These are phyloP conservation scores for Phytophthora litchii DNA, from an alignment of 352 stramenopile species.

Conservation along the genomic window DNA sequence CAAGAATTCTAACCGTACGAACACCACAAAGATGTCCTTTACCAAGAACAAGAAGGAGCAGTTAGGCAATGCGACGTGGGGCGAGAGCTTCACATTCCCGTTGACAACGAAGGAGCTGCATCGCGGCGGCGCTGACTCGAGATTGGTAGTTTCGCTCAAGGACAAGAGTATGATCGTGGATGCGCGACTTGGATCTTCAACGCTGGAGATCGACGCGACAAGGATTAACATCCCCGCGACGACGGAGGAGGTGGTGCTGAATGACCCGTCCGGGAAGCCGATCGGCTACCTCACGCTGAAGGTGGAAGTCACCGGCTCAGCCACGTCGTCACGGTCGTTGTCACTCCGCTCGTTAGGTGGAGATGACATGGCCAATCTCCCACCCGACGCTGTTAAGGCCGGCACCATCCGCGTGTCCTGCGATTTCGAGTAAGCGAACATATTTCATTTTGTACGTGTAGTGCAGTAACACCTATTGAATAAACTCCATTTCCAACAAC, in stretches of 20 bases:
- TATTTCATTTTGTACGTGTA: slow-evolving; percentile 5
- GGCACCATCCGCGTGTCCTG: slow-evolving; percentile 52
- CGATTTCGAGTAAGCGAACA: slow-evolving; percentile 39
- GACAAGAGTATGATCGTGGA: slow-evolving; percentile 51
- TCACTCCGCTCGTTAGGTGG: slow-evolving; percentile 32
- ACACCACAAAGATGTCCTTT: slow-evolving; percentile 73
- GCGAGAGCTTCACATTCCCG: slow-evolving; percentile 85
- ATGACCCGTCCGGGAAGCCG: slow-evolving; percentile 31
- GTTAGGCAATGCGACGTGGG: slow-evolving; percentile 60
- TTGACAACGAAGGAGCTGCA: slow-evolving; percentile 61
- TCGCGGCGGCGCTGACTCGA: slow-evolving; percentile 32
- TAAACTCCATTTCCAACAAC: too few relatives aligned
- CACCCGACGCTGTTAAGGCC: slow-evolving; percentile 42
- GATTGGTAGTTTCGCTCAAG: slow-evolving; percentile 45
- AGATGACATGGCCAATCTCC: slow-evolving; percentile 31
- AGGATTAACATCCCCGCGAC: slow-evolving; percentile 25
- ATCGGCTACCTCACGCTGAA: slow-evolving; percentile 43
- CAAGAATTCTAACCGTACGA: slow-evolving; percentile 72
- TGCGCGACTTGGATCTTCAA: slow-evolving; percentile 35
- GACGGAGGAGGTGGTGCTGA: slow-evolving; percentile 40
- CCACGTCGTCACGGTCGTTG: slow-evolving; percentile 42
- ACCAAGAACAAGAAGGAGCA: slow-evolving; percentile 53
- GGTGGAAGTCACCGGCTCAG: slow-evolving; percentile 40
- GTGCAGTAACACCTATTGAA: slow-evolving; percentile 10
- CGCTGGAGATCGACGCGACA: slow-evolving; percentile 33